Base-by-base conservation (phyloP, 768 basidiomycete genomes). In the Myochromella boudieri region DNA sequence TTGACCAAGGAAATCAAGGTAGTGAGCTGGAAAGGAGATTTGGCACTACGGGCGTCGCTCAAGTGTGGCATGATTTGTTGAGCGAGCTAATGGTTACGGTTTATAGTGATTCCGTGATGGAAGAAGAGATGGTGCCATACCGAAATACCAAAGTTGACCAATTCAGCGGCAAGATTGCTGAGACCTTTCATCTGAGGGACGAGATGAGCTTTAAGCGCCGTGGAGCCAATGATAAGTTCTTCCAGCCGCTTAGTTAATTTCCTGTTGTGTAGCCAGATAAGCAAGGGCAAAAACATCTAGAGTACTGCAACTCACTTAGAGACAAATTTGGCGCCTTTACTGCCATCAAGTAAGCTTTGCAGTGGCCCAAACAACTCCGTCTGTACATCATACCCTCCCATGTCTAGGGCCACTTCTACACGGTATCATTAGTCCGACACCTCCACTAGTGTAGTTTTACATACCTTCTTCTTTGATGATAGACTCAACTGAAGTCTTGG, bases 111-210 rank as follows among this genome's bases (percentile, higher is more conserved):
- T 42, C 44, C 22, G 27, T 15, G 40, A 20, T n/a, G 17, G 43
- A 28, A 20, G 20, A 28, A 17, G 14, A 12, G 29, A 4, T 17
- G 6, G 20, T 40, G 28, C 15, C 84, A 44, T 50, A 91, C 92
- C 43, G 89, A 87, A 45, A 97, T 89, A 61, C 91, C 91, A 61
- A 95, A 91, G 66, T 95, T 91, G 53, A 93, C 85, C 8, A 93
- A 78, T 50, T 90, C 89, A 1, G 85, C 82, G 1, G 91, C 83
- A 22, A 78, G 71, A 46, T 87, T 82, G 57, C 79, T 82, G n/a
- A 92, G 63, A 2, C 74, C 72, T 51, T 87, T 81, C 60, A 94
- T 78, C 37, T 88, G 87, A 3, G 84, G 80, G 10, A 88, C 70
- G 22, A 93, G 75, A 58, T 81, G 76, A 0, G 81, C 68, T 57